Evolutionary conservation across 2,329 filamentous ascomycete species (phyloP).

Genomic region (Beauveria asiatica): DNA sequence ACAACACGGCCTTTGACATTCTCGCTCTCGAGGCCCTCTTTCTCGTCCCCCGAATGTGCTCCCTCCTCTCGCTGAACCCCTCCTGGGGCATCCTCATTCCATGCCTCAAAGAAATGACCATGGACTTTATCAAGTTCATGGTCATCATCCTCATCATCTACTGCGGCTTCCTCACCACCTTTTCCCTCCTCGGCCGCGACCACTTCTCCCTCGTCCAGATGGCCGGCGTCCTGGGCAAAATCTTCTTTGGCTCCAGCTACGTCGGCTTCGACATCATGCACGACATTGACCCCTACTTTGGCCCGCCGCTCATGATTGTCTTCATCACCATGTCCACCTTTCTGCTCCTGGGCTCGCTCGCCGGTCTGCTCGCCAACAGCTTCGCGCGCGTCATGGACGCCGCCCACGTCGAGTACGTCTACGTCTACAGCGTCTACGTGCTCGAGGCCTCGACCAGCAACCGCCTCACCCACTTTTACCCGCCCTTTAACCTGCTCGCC

Average conservation of each 20-base stretch:
- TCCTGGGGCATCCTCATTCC: slow-evolving; percentile 89
- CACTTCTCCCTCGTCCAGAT: slow-evolving; percentile 56
- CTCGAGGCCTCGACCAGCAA: slow-evolving; percentile 60
- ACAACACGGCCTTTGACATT: slow-evolving; percentile 80
- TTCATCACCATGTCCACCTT: slow-evolving; percentile 74
- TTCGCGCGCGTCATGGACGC: slow-evolving; percentile 57
- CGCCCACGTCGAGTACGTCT: slow-evolving; percentile 68
- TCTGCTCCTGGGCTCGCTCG: slow-evolving; percentile 68
- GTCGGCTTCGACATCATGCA: slow-evolving; percentile 64
- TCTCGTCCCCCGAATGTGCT: slow-evolving; percentile 82
- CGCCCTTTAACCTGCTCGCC: slow-evolving; percentile 66
- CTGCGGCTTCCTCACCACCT: slow-evolving; percentile 81
- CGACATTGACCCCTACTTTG: slow-evolving; percentile 49
- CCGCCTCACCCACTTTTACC: slow-evolving; percentile 61
- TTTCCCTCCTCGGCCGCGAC: slow-evolving; percentile 67
- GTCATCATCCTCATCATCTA: slow-evolving; percentile 76
- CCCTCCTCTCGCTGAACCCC: slow-evolving; percentile 74
- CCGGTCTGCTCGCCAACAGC: slow-evolving; percentile 70
- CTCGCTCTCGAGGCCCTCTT: slow-evolving; percentile 81
- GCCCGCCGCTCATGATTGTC: slow-evolving; percentile 56
- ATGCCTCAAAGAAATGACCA: slow-evolving; percentile 88
- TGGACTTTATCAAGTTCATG: slow-evolving; percentile 81
- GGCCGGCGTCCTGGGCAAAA: slow-evolving; percentile 69
- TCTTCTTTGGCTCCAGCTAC: slow-evolving; percentile 71
- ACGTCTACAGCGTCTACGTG: slow-evolving; percentile 61